A percentile compares a stretch with the other conserved stretches of the same genome.
phyloP scores from a whole-genome alignment of 148 eudicot genomes.

The Heliosperma pusillum region DNA sequence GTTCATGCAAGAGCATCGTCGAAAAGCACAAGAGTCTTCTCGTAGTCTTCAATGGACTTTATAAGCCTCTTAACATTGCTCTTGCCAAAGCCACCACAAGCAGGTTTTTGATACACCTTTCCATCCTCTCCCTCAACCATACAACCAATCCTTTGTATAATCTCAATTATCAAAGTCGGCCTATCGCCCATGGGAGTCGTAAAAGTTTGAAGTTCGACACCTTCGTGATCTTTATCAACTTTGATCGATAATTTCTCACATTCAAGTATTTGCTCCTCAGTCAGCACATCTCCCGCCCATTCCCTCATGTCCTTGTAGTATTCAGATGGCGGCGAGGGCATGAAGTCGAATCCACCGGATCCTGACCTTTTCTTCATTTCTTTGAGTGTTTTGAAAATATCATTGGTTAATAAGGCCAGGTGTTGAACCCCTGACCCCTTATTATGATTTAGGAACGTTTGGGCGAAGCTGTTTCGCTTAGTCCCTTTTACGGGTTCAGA shows the following conservation, averaged over 20 bases:
- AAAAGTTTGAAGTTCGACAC: conserved; percentile 78
- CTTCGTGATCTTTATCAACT: conserved; percentile 89
- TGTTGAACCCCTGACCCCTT: conserved; percentile 92
- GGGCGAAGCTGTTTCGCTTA: conserved; percentile 74
- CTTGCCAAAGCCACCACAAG: conserved; percentile 94
- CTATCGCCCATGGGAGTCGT: conserved; percentile 90
- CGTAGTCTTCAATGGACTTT: conserved; percentile 82
- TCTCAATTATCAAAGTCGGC: conserved; percentile 79
- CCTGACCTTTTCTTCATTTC: conserved; percentile 76
- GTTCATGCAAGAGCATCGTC: not conserved
- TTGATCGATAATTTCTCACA: conserved; percentile 77
- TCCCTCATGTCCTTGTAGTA: conserved; percentile 64
- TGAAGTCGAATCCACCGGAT: conserved; percentile 82
- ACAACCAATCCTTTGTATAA: conserved; percentile 89
- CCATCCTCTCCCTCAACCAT: conserved; percentile 68
- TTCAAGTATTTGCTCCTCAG: conserved; percentile 65
- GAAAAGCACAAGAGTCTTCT: conserved; percentile 48
- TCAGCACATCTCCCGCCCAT: conserved; percentile 54
- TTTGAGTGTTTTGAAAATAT: conserved; percentile 66
- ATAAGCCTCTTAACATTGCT: conserved; percentile 82
- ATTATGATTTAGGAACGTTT: conserved; percentile 82
- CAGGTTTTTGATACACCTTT: conserved; percentile 62
- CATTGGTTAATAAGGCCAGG: conserved; percentile 59
- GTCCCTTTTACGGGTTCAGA: conserved; percentile 79
- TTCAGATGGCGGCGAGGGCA: conserved; percentile 77